A percentile compares a stretch with the other conserved stretches of the same genome.
phyloP scores from a whole-genome alignment of 139 green algal species.

The Microglena sp. region DNA sequence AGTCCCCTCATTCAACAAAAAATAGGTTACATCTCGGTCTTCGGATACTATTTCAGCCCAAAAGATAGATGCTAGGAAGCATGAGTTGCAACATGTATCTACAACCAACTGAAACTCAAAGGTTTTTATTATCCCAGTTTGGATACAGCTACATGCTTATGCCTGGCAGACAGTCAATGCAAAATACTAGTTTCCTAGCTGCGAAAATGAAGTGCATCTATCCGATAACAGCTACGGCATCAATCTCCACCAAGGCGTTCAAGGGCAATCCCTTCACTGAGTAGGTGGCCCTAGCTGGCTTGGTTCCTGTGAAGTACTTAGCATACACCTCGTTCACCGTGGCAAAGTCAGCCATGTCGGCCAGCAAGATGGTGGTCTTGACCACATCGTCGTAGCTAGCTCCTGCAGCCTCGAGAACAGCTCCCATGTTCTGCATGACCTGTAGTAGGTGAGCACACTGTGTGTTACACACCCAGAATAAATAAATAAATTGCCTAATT shows the following conservation, averaged over 20 bases:
- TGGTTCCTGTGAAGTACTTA: conserved; percentile 71
- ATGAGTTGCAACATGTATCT: background rate
- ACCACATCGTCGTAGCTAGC: conserved; percentile 75
- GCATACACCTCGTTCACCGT: conserved; percentile 77
- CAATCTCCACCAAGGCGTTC: conserved; percentile 71
- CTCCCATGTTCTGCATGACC: conserved; percentile 81
- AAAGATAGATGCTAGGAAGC: no score
- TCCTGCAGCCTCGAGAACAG: conserved; percentile 78
- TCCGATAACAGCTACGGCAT: conserved; percentile 22
- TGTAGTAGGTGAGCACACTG: conserved; percentile 10
- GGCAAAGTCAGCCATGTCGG: conserved; percentile 89
- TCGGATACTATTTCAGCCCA: no score
- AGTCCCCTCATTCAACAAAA: no score
- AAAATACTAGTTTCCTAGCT: no score
- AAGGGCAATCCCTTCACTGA: conserved; percentile 83
- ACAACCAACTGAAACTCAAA: background rate
- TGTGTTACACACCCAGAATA: no score
- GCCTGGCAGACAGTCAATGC: no score
- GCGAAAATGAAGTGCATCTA: no score
- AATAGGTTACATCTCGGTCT: no score
- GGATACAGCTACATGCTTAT: no score
- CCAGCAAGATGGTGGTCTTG: conserved; percentile 91
- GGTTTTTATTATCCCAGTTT: background rate
- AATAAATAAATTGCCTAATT: no score
- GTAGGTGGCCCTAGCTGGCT: conserved; percentile 77